These are phyloP conservation scores for Solanum hybrid DNA, from an alignment of 305 asterid genomes.

Conservation along the genomic window DNA sequence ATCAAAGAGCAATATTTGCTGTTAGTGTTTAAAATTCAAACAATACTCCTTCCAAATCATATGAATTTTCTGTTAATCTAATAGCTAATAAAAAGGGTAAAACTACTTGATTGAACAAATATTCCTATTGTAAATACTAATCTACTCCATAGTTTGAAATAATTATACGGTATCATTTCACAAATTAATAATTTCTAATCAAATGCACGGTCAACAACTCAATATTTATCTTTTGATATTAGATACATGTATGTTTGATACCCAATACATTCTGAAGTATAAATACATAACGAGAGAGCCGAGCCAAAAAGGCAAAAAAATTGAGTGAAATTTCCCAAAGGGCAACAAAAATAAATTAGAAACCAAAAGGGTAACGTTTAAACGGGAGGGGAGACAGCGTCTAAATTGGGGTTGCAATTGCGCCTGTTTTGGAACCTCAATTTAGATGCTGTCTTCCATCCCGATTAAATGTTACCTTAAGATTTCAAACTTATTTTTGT, in stretches of 20 bases:
- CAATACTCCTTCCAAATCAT: background rate
- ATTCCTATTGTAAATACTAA: too few relatives aligned
- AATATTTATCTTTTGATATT: background rate
- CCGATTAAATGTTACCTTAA: too few relatives aligned
- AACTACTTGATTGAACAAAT: too few relatives aligned
- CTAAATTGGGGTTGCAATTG: background rate
- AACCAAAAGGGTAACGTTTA: accelerated
- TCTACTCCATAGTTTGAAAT: too few relatives aligned
- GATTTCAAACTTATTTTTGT: too few relatives aligned
- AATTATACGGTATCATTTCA: background rate
- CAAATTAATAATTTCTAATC: background rate
- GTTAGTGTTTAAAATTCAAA: background rate
- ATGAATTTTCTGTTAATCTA: background rate
- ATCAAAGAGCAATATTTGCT: background rate
- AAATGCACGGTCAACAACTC: background rate
- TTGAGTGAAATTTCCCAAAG: background rate
- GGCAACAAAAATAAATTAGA: too few relatives aligned
- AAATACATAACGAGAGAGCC: too few relatives aligned
- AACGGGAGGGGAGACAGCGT: background rate
- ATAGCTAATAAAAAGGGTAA: background rate
- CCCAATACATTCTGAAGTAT: too few relatives aligned
- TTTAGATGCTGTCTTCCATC: too few relatives aligned
- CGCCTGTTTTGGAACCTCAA: too few relatives aligned
- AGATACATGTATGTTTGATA: background rate
- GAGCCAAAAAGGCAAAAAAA: accelerated